phyloP scores from a whole-genome alignment of 805 yeast species.

The Blastobotrys americana region DNA sequence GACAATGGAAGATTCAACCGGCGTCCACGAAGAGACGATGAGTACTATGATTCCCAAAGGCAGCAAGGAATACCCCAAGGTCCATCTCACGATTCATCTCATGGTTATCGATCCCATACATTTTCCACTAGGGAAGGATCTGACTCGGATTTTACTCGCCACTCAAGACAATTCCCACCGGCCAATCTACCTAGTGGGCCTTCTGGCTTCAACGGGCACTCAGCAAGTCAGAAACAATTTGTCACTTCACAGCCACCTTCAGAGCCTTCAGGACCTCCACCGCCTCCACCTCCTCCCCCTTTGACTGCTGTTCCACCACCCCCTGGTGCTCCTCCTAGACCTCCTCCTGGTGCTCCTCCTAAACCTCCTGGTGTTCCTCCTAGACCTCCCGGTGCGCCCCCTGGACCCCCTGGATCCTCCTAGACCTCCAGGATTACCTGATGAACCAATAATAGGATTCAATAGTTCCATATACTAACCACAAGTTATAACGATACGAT shows the following conservation, averaged over 20 bases:
- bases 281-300: slow-evolving; percentile 13
- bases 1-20: not conserved
- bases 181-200: slow-evolving; percentile 9
- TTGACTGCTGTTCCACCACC: slow-evolving; percentile 5
- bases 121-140: not conserved
- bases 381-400: not conserved
- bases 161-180: slow-evolving; percentile 8
- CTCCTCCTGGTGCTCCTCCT: not conserved
- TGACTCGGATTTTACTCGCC: not conserved
- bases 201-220: slow-evolving; percentile 2
- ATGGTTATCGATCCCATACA: too few relatives aligned
- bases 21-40: slow-evolving; percentile 10
- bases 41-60: too few relatives aligned
- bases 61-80: too few relatives aligned
- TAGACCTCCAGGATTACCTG: not conserved
- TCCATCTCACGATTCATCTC: too few relatives aligned
- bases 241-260: slow-evolving; percentile 1
- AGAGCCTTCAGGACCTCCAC: slow-evolving; percentile 9
- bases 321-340: slow-evolving; percentile 7
- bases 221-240: too few relatives aligned
- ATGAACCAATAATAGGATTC: not conserved
- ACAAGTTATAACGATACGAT: too few relatives aligned
- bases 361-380: not conserved
- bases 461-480: too few relatives aligned
- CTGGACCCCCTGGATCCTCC: not conserved